Evolutionary conservation across 495 filamentous ascomycete genomes (phyloP).

Genomic region (Hapsidospora chrysogenum): DNA sequence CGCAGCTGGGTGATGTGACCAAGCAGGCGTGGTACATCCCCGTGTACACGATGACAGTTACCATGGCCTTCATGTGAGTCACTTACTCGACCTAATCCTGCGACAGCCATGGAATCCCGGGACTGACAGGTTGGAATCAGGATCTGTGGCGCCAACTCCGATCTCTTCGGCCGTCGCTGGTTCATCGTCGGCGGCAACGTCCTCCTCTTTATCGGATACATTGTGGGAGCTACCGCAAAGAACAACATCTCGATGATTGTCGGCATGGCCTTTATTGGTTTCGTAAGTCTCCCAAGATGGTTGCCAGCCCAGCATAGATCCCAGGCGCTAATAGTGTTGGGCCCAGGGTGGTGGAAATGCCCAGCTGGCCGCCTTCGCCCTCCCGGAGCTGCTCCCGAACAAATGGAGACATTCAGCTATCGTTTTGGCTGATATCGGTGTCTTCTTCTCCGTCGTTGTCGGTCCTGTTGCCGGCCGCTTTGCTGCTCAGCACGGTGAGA

Average conservation of each 20-base stretch:
- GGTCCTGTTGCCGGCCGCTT: conserved; percentile 15
- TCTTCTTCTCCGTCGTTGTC: conserved; percentile 14
- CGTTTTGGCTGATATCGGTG: conserved; percentile 12
- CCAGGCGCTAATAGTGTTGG: too few relatives aligned
- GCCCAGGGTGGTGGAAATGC: conserved; percentile 9
- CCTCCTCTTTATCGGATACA: conserved; percentile 35
- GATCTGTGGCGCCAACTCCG: not conserved
- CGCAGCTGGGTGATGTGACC: conserved; percentile 11
- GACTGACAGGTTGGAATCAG: not conserved
- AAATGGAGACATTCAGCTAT: conserved; percentile 17
- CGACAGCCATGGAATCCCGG: too few relatives aligned
- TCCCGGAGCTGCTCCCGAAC: conserved; percentile 20
- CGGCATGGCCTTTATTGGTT: not conserved
- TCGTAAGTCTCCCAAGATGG: too few relatives aligned
- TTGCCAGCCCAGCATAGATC: too few relatives aligned
- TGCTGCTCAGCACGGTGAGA: conserved; percentile 7
- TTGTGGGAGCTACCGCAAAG: not conserved
- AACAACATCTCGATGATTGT: not conserved
- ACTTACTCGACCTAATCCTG: too few relatives aligned
- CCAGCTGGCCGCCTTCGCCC: conserved; percentile 15
- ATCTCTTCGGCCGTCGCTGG: conserved; percentile 34
- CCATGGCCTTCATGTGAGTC: conserved; percentile 11
- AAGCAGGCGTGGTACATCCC: conserved; percentile 10
- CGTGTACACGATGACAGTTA: conserved; percentile 11
- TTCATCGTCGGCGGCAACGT: conserved; percentile 41